These are phyloP conservation scores for Nyssa sinensis DNA, from an alignment of 148 eudicot species.

Conservation along the genomic window DNA sequence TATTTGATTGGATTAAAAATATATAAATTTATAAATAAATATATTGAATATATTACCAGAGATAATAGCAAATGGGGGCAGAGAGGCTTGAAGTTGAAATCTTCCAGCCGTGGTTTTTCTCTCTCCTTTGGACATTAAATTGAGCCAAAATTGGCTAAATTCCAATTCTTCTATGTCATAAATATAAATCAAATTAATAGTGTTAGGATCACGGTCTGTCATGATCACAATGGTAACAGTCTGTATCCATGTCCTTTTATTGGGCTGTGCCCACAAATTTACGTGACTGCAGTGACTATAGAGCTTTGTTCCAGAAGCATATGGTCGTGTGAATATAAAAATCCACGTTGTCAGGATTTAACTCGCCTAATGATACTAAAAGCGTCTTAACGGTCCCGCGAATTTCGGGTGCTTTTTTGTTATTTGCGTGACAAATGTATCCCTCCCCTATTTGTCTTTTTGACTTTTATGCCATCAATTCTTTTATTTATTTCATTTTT, in stretches of 20 bases:
- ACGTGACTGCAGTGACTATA: not conserved
- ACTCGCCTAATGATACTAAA: not conserved
- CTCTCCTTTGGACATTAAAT: not conserved
- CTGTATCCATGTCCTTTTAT: not conserved
- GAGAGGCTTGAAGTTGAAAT: not conserved
- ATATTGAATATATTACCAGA: not conserved
- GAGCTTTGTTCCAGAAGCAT: not conserved
- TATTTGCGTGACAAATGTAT: constrained; percentile 8
- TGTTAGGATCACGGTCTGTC: not conserved
- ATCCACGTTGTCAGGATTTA: not conserved
- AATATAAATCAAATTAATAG: not conserved
- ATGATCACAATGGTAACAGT: not conserved
- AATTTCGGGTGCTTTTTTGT: constrained; percentile 15
- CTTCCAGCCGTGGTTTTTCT: not conserved
- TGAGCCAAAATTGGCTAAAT: not conserved
- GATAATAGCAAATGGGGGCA: not conserved
- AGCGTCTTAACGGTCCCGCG: constrained; percentile 21
- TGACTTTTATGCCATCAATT: not conserved
- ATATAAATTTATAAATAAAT: no score
- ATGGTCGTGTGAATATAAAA: not conserved
- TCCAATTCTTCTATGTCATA: not conserved
- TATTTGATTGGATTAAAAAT: not conserved
- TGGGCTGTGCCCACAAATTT: not conserved
- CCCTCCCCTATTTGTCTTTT: constrained; percentile 11
- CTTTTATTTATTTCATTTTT: no score